Base-by-base conservation (phyloP, 768 basidiomycete species). In the Kwoniella sp. region DNA sequence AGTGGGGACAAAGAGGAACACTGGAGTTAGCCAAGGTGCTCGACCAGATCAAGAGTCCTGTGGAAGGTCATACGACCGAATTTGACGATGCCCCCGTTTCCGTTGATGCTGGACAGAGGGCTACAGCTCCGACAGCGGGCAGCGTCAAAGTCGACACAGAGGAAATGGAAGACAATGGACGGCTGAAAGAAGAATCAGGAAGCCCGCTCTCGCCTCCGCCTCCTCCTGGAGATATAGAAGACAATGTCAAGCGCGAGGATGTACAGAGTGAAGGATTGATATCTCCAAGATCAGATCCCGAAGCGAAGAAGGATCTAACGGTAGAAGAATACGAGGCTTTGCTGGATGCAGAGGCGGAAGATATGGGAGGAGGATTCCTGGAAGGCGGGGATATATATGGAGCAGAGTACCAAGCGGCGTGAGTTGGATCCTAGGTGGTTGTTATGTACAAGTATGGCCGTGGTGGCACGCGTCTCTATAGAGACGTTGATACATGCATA, bases 1-100 rank as follows among this genome's bases (percentile, higher is more conserved):
- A 86, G 26, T 98, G 94, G 94, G 94, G 94, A 4, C 86, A 89
- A 77, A 85, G 86, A 61, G 90, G 88, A 2, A 87, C 91, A 71
- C 82, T 96, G 28, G 84, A 84, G 38, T 91, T 90, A 73, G 83
- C 84, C 47, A 86, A 75, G 31, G 89, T 98, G 55, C 83, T 97
- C 31, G 84, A 79, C 47, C 59, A 81, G 52, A 73, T 81, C 17
- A 72, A 70, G 54, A 67, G 51, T 20, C 66, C 59, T n/a, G n/a
- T 63, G 26, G 51, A 29, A 8, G 22, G 12, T 2, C 30, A 52
- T 30, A 38, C 8, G 11, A 37, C 15, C 20, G 55, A 45, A 15
- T 20, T 28, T 15, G 58, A 58, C 17, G 60, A 23, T 15, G 4
- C 41, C 9, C 41, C 41, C 11, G 17, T 45, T 17, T 45, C 41